Evolutionary conservation across 1,284 basidiomycete species (phyloP).

Genomic region (Cryptococcus sp.): DNA sequence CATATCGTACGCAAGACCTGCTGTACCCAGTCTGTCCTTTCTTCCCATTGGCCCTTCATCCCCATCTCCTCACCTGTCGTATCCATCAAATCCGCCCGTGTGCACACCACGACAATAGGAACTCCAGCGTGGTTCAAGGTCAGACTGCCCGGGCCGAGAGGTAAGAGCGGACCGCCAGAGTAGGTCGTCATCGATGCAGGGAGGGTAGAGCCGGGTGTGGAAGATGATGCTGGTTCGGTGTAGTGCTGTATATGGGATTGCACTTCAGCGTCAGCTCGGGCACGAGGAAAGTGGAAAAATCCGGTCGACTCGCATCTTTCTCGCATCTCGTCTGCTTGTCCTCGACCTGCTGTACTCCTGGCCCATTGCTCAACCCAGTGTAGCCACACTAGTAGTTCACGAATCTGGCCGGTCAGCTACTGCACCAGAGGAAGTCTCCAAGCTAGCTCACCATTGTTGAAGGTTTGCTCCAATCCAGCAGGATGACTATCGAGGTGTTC

Average conservation of each 20-base stretch:
- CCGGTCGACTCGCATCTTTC: slow-evolving; percentile 63
- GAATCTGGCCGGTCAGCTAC: slow-evolving; percentile 46
- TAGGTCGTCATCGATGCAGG: slow-evolving; percentile 46
- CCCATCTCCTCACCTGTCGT: slow-evolving; percentile 58
- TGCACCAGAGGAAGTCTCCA: neutral
- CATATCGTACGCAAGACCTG: slow-evolving; percentile 88
- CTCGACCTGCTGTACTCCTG: slow-evolving; percentile 14
- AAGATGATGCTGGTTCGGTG: slow-evolving; percentile 57
- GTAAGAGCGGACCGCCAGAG: slow-evolving; percentile 56
- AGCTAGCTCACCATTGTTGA: slow-evolving; percentile 61
- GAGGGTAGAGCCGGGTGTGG: slow-evolving; percentile 15
- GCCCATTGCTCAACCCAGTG: slow-evolving; percentile 76
- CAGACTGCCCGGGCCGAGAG: slow-evolving; percentile 69
- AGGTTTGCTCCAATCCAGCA: slow-evolving; percentile 92
- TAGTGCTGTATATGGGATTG: slow-evolving; percentile 85
- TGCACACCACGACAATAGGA: slow-evolving; percentile 83
- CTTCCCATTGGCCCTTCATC: slow-evolving; percentile 74
- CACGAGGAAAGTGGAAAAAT: neutral
- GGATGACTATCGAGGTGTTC: slow-evolving; percentile 77
- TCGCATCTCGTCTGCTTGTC: slow-evolving; percentile 67
- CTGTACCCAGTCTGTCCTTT: slow-evolving; percentile 90
- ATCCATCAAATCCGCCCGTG: slow-evolving; percentile 84
- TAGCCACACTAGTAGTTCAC: slow-evolving; percentile 83
- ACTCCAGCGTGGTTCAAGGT: slow-evolving; percentile 76
- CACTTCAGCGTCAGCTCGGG: slow-evolving; percentile 51